phyloP scores from a whole-genome alignment of 441 rosid species.

The Adansonia grandidieri region DNA sequence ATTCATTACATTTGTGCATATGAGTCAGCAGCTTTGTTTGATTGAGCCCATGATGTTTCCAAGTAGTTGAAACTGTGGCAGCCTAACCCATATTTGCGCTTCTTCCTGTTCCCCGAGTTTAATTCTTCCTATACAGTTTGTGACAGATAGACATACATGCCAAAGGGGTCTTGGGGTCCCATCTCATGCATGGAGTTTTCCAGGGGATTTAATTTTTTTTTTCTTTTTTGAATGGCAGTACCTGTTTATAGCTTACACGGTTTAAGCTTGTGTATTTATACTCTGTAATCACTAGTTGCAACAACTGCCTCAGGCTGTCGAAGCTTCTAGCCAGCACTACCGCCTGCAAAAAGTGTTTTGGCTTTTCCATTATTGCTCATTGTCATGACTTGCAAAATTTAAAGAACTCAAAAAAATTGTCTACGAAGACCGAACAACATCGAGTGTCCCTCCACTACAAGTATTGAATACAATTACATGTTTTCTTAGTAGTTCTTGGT shows the following conservation, averaged over 20 bases:
- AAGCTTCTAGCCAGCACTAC: no score
- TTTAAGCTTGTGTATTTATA: not conserved
- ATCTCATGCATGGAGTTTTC: conserved; percentile 1
- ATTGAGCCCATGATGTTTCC: not conserved
- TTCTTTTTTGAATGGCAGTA: conserved; percentile 7
- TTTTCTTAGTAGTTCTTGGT: no score
- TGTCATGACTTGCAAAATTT: not conserved
- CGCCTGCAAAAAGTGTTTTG: no score
- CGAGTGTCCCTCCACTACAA: no score
- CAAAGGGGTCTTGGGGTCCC: not conserved
- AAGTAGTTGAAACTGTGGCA: conserved; percentile 19
- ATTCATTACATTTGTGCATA: conserved; percentile 64
- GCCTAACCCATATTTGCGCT: conserved; percentile 17
- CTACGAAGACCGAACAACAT: no score
- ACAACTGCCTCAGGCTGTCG: not conserved
- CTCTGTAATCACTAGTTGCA: not conserved
- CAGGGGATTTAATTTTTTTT: conserved; percentile 1
- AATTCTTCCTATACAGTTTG: conserved; percentile 14
- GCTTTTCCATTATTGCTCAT: not conserved
- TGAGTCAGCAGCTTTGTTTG: conserved; percentile 34
- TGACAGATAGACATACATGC: not conserved
- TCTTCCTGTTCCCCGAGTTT: not conserved
- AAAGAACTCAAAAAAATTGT: no score
- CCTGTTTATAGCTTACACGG: conserved; percentile 4
- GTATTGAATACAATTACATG: no score